These are phyloP conservation scores for Pistacia atlantica DNA, from an alignment of 345 rosid genomes.

Conservation along the genomic window DNA sequence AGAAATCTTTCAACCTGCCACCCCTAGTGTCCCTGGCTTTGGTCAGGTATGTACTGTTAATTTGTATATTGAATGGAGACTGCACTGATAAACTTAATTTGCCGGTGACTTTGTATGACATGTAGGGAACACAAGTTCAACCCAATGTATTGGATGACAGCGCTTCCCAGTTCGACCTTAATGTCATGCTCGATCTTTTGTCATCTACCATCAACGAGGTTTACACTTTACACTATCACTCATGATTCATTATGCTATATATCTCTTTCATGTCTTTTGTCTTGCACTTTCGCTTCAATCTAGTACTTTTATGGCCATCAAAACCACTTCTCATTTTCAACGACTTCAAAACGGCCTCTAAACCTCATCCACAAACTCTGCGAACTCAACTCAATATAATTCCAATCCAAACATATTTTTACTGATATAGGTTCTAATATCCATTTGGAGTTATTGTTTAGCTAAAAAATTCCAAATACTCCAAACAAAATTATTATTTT, in stretches of 20 bases:
- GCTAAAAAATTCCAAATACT: no score
- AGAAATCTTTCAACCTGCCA: constrained; percentile 49
- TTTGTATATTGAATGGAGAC: neutral
- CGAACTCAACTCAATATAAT: no score
- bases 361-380: no score
- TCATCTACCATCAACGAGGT: constrained; percentile 58
- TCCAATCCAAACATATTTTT: no score
- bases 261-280: neutral
- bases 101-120: neutral
- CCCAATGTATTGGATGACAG: constrained; percentile 42
- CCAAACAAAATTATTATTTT: no score
- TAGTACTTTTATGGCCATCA: no score
- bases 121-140: constrained; percentile 32
- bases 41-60: neutral
- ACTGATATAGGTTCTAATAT: no score
- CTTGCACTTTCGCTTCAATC: no score
- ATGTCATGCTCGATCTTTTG: constrained; percentile 32
- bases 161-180: neutral
- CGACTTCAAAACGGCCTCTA: no score
- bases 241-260: no score
- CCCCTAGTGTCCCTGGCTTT: constrained; percentile 19
- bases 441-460: no score
- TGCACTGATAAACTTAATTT: neutral
- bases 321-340: no score
- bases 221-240: neutral